phyloP scores from a whole-genome alignment of 2,329 filamentous ascomycete genomes.

The Verticillium nonalfalfae region DNA sequence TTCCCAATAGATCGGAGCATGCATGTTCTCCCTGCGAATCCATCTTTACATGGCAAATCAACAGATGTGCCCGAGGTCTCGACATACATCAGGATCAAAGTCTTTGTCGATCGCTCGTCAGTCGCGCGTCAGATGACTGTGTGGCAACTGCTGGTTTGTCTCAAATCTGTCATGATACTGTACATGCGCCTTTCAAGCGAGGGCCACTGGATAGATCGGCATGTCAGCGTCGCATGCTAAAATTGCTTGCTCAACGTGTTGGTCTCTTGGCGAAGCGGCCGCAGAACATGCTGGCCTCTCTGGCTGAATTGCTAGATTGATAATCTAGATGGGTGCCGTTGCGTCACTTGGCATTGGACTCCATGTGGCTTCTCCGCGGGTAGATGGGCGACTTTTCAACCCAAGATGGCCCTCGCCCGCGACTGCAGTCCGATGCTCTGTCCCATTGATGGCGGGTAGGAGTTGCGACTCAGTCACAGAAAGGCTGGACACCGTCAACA shows the following conservation, averaged over 20 bases:
- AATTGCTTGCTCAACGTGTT: neutral
- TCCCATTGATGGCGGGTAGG: neutral
- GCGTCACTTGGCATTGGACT: neutral
- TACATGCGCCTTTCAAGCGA: neutral
- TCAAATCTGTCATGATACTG: neutral
- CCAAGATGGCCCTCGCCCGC: neutral
- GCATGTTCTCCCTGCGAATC: neutral
- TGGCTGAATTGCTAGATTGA: neutral
- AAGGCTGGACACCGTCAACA: neutral
- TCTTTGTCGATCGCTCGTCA: neutral
- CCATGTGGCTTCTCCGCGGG: neutral
- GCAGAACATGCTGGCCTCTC: neutral
- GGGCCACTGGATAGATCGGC: neutral
- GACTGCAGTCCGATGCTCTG: neutral
- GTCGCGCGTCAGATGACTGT: neutral
- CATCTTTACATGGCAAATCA: neutral
- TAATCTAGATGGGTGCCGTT: neutral
- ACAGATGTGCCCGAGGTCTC: neutral
- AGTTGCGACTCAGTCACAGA: neutral
- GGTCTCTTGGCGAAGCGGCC: neutral
- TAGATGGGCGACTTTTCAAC: neutral
- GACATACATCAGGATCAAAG: neutral
- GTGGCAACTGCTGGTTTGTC: neutral
- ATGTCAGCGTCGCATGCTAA: neutral
- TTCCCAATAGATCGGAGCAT: neutral